Evolutionary conservation across 2,329 filamentous ascomycete genomes (phyloP), one percentile per base, ranked within the genome.

Genomic region (Pseudogymnoascus destructans): DNA sequence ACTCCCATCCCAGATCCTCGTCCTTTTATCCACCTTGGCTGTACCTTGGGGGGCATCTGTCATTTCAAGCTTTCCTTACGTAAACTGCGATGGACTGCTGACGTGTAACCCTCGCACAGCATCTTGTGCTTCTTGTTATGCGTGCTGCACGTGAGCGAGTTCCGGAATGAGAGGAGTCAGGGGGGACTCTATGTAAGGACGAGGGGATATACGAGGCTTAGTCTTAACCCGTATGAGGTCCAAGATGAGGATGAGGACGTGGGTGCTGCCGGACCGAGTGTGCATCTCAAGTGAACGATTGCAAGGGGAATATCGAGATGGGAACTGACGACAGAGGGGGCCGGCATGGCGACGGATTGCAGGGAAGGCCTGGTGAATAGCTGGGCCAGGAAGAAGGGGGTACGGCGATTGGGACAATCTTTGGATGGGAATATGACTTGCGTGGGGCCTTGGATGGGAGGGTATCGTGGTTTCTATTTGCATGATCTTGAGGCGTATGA

Each of bases 231-330:
- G 6, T 56, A 56, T 38, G 30, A 56, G 54, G 21, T 56, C 3
- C 54, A 36, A 3, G 46, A 52, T 36, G 54, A 56, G 30, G 54
- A 56, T 36, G 54, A 56, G 23, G 54, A 56, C 11, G 54, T 27
- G 8, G 54, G 23, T 5, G 17, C 15, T 7, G 54, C 15, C 4
- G 54, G 33, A 8, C 30, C 30, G 17, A 56, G 54, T 23, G 33
- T 35, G 17, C 19, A 35, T 15, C 33, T 56, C 2, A 56, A 56
- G 54, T 56, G 11, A 56, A 52, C 1, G 25, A 30, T 30, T 52
- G 9, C 46, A n/a, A 17, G 25, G 8, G 8, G 23, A 10, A 17
- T 30, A 9, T 25, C n/a, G 15, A 30, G 46, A 19, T 46, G 15
- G 9, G 46, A 11, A 52, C n/a, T 13, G 3, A 8, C 8, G 17